Evolutionary conservation across 2,329 filamentous ascomycete genomes (phyloP), one percentile per base, ranked within the genome.

Genomic region (Lachnellula arida): DNA sequence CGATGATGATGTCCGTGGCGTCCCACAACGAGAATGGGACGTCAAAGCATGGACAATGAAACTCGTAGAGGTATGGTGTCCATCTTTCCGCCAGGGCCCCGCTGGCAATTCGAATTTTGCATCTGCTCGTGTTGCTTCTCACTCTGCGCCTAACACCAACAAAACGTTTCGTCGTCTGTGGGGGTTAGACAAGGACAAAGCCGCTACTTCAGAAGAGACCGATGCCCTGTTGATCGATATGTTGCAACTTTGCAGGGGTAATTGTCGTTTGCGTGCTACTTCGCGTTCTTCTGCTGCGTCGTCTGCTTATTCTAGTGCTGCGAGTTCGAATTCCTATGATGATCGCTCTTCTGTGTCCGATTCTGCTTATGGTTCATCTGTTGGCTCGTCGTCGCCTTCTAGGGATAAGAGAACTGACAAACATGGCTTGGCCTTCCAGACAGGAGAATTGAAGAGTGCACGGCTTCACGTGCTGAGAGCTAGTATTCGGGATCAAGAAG

Each of bases 41-140:
- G 85, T 97, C 69, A 97, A 97, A 73, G 92, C 93, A 25, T 97
- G 94, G 94, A 96, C 91, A 44, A 82, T 99, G 74, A 97, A 96
- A 75, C 77, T 88, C 62, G 85, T 95, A 72, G 94, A 97, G 81
- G 86, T 94, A 77, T 90, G 87, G 84, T 91, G 87, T 70, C 83
- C 85, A 68, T 82, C 86, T 72, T 82, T 71, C 75, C 81, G 70
- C 55, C 76, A 75, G 56, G 56, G 54, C 50, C 56, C 63, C 55
- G 57, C 62, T 65, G 59, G 61, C 51, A 54, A 72, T 62, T 66
- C 28, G 9, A 32, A 32, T 32, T 32, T 74, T 66, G 67, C 74
- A 63, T 70, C 75, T 62, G 71, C 76, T 58, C 69, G 71, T 61
- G 68, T 72, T 62, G 64, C 68, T 64, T 73, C 72, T 56, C 70